phyloP scores from a whole-genome alignment of 768 basidiomycete genomes.

The Hortiboletus campestris region DNA sequence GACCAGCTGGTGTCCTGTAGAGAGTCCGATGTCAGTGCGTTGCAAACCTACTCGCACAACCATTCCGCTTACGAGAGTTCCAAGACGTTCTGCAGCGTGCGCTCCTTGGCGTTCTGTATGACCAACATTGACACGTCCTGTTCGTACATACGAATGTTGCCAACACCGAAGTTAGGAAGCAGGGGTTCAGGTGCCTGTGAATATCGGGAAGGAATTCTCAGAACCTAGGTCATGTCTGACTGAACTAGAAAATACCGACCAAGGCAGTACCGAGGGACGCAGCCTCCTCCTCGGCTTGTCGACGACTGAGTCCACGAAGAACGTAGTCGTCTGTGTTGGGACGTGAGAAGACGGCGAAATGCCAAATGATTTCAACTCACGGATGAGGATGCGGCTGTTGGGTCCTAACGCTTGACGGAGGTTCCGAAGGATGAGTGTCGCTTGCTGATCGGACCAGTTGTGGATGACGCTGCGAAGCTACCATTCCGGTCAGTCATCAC shows the following conservation, averaged over 20 bases:
- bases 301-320: constrained; percentile 15
- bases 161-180: constrained; percentile 34
- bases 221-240: neutral
- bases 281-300: constrained; percentile 12
- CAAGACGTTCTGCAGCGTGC: constrained; percentile 28
- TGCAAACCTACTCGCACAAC: neutral
- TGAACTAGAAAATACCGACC: constrained; percentile 10
- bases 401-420: constrained; percentile 31
- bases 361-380: constrained; percentile 16
- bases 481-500: neutral
- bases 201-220: neutral
- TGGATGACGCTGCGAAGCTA: constrained; percentile 30
- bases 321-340: constrained; percentile 23
- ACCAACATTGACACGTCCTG: constrained; percentile 33
- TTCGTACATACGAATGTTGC: constrained; percentile 29
- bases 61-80: constrained; percentile 26
- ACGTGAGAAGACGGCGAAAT: neutral
- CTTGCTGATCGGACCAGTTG: constrained; percentile 34
- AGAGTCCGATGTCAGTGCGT: neutral
- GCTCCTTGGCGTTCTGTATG: constrained; percentile 33
- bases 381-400: constrained; percentile 32
- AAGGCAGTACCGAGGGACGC: constrained; percentile 7
- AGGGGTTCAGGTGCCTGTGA: constrained; percentile 36
- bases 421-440: constrained; percentile 27
- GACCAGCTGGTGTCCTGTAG: constrained; percentile 20